phyloP scores from a whole-genome alignment of 345 rosid genomes.

The Capsella bursapastoris region DNA sequence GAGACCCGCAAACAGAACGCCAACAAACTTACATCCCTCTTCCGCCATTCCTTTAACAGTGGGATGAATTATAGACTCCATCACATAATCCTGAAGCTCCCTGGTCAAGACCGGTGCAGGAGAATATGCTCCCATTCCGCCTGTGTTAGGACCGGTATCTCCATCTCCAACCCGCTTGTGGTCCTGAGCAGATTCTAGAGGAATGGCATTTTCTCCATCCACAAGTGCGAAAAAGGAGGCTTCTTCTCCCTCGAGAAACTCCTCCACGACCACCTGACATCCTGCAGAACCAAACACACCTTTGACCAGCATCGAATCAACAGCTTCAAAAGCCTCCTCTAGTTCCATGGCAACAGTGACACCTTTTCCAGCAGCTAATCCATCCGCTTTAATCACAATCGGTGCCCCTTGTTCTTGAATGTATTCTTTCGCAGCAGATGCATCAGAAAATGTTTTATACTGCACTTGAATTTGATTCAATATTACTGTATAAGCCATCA shows the following conservation, averaged over 20 bases:
- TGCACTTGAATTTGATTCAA: slow-evolving; percentile 41
- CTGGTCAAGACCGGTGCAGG: slow-evolving; percentile 85
- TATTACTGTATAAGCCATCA: background rate
- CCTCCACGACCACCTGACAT: slow-evolving; percentile 72
- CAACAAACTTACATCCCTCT: slow-evolving; percentile 91
- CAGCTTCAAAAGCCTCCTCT: slow-evolving; percentile 87
- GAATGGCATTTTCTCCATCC: slow-evolving; percentile 92
- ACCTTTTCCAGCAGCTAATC: slow-evolving; percentile 98
- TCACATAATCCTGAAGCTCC: slow-evolving; percentile 71
- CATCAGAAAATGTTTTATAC: slow-evolving; percentile 70
- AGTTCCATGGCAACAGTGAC: slow-evolving; percentile 76
- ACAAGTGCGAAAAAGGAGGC: slow-evolving; percentile 92
- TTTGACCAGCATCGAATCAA: slow-evolving; percentile 82
- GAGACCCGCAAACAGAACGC: slow-evolving; percentile 90
- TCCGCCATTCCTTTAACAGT: slow-evolving; percentile 92
- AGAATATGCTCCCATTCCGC: slow-evolving; percentile 97
- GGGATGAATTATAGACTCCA: slow-evolving; percentile 85
- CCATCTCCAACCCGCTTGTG: slow-evolving; percentile 98
- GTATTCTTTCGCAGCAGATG: slow-evolving; percentile 70
- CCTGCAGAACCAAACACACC: slow-evolving; percentile 92
- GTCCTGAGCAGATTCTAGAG: slow-evolving; percentile 94
- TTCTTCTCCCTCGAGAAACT: slow-evolving; percentile 93
- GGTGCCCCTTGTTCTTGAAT: slow-evolving; percentile 82
- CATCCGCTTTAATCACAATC: slow-evolving; percentile 91
- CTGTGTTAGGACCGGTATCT: slow-evolving; percentile 94